phyloP scores from a whole-genome alignment of 305 asterid species.

The Coffea humblotiana region DNA sequence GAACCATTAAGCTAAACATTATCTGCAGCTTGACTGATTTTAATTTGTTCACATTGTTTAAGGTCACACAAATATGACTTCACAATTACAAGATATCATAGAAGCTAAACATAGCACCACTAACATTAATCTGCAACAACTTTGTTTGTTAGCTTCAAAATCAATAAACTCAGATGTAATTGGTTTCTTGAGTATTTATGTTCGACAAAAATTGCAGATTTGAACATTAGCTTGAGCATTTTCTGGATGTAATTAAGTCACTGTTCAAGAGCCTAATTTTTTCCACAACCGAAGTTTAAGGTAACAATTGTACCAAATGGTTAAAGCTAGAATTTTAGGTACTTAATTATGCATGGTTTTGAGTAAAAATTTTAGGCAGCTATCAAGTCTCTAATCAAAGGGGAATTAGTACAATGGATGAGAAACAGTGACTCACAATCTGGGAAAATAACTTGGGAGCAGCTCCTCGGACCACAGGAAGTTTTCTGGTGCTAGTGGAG shows the following conservation, averaged over 20 bases:
- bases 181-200: too few species aligned
- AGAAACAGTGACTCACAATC: slow-evolving; percentile 34
- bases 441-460: slow-evolving; percentile 41
- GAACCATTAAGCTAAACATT: background rate
- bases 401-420: background rate
- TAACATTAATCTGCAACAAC: background rate
- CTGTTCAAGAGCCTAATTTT: background rate
- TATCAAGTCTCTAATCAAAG: background rate
- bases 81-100: too few species aligned
- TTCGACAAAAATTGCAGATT: background rate
- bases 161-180: too few species aligned
- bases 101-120: background rate
- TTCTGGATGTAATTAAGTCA: background rate
- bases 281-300: background rate
- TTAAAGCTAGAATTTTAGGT: background rate
- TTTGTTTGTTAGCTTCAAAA: too few species aligned
- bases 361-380: background rate
- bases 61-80: background rate
- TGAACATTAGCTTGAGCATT: background rate
- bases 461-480: slow-evolving; percentile 21
- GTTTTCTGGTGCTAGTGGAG: slow-evolving; percentile 21
- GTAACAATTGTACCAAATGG: background rate
- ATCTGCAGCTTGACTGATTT: background rate
- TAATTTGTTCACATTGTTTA: background rate
- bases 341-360: background rate